Evolutionary conservation across 768 basidiomycete genomes (phyloP).

Genomic region (Crucibulum laeve): DNA sequence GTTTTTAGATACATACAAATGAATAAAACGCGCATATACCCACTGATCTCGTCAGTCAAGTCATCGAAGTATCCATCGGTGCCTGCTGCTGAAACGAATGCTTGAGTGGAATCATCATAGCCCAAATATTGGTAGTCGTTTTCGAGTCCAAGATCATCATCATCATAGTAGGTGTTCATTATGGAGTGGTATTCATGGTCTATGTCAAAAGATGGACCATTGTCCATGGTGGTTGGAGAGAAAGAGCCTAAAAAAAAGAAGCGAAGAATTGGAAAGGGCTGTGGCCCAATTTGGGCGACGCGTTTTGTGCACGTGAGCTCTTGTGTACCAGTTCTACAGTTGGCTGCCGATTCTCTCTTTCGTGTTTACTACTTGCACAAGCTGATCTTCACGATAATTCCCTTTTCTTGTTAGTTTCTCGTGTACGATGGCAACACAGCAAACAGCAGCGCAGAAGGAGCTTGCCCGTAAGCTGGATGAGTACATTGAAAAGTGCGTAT

Average conservation of each 20-base stretch:
- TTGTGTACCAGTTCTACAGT: no score
- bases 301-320: no score
- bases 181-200: no score
- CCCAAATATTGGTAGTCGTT: no score
- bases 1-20: neutral
- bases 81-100: neutral
- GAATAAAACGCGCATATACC: conserved; percentile 25
- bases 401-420: neutral
- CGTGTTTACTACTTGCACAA: neutral
- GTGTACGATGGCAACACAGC: conserved; percentile 21
- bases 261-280: no score
- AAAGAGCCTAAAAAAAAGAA: no score
- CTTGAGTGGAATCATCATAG: neutral
- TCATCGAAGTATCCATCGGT: conserved; percentile 13
- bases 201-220: no score
- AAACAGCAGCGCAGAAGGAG: conserved; percentile 31
- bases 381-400: neutral
- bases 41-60: conserved; percentile 27
- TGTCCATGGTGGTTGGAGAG: no score
- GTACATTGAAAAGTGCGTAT: conserved; percentile 69
- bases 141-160: no score
- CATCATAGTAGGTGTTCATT: no score
- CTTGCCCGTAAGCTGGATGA: conserved; percentile 59
- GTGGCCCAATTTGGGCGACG: no score
- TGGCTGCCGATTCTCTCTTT: no score